Base-by-base conservation (phyloP, 768 basidiomycete genomes). In the Serendipita indica region DNA sequence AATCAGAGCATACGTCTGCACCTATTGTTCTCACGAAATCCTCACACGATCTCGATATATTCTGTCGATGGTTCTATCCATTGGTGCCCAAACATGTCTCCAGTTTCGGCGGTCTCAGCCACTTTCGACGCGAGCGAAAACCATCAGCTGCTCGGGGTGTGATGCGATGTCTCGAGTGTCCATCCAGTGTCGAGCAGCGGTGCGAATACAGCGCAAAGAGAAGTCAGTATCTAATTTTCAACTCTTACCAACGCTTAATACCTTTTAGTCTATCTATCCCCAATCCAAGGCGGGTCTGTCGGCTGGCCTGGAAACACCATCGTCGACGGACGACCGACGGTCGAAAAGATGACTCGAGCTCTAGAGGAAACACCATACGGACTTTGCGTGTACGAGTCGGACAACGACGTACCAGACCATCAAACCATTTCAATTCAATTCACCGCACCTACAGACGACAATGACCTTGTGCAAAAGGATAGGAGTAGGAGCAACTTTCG, bases 201-300 rank as follows among this genome's bases (percentile, higher is more conserved):
- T 93, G 90, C 65, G 75, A 87, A 2, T 93, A 90, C 68, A 89
- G 86, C 63, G 88, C 90, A 35, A 91, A 89, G 74, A 84, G 81
- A 72, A 79, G 89, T 87, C 63, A 49, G 77, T 65, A 30, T 18
- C 33, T 18, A 20, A 18, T 25, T 22, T 18, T 16, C 32, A 34
- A n/a, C 39, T 0, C 30, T 25, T 49, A 28, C 22, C n/a, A n/a
- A n/a, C n/a, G n/a, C n/a, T n/a, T 65, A 14, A 65, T 43, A 34
- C 27, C n/a, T n/a, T 39, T n/a, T 63, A 90, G 89, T 91, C 63
- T 93, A 93, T 70, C 73, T 90, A 27, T 84, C 89, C 20, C 79
- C 80, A n/a, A 77, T 90, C 34, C 69, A 74, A 3, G 72, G 70
- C 32, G 79, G 83, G 10, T 62, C 74, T 30, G 73, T 64, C 0